Evolutionary conservation across 177 flowering plant species (phyloP).

Genomic region (Vitis hybrid): DNA sequence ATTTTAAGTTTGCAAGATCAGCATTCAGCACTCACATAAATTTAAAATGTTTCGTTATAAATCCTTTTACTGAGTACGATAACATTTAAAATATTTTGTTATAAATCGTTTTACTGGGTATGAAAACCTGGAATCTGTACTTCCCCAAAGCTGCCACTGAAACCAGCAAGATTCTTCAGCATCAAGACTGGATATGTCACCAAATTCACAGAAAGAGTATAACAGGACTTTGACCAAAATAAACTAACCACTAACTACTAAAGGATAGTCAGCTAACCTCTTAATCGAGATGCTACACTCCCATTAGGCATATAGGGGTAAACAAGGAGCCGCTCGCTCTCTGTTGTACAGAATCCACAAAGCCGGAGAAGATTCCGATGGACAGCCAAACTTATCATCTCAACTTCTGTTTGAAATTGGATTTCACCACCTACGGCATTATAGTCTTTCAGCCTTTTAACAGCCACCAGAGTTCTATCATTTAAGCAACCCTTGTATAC

Average conservation of each 20-base stretch:
- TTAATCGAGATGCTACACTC: constrained; percentile 85
- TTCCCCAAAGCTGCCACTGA: background rate
- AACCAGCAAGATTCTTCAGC: background rate
- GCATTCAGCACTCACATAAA: too few species aligned
- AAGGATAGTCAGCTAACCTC: constrained; percentile 48
- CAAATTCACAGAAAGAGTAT: background rate
- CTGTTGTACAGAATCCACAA: constrained; percentile 82
- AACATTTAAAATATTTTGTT: too few species aligned
- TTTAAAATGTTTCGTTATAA: background rate
- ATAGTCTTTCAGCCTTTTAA: constrained; percentile 85
- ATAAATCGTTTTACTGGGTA: too few species aligned
- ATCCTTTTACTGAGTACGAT: background rate
- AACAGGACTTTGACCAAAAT: background rate
- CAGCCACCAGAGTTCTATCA: constrained; percentile 88
- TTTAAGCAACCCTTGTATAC: constrained; percentile 85
- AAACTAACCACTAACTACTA: background rate
- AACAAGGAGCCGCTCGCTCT: constrained; percentile 83
- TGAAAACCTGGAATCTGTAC: background rate
- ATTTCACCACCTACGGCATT: constrained; percentile 78
- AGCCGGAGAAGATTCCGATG: constrained; percentile 93
- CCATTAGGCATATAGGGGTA: constrained; percentile 98
- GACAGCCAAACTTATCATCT: constrained; percentile 86
- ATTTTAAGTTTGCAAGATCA: too few species aligned
- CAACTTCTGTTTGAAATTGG: constrained; percentile 98
- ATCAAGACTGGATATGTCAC: background rate